Evolutionary conservation across 495 filamentous ascomycete species (phyloP).

Genomic region (Neurospora hispaniola): DNA sequence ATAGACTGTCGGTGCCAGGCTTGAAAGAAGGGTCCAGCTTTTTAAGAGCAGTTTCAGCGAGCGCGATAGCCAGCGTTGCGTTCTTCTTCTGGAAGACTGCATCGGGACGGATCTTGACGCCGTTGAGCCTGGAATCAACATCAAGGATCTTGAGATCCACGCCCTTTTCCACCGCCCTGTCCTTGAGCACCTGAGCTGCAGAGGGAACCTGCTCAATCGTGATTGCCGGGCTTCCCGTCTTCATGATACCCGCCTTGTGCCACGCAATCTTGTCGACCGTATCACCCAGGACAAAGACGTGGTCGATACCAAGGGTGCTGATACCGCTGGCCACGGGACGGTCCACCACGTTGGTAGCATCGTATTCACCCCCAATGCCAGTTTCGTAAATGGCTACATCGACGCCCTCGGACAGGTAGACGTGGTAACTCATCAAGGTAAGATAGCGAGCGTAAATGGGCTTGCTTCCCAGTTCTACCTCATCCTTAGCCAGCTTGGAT

Average conservation of each 20-base stretch:
- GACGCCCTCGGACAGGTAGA: slow-evolving; percentile 70
- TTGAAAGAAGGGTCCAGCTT: slow-evolving; percentile 30
- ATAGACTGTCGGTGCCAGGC: slow-evolving; percentile 30
- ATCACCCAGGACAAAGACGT: slow-evolving; percentile 63
- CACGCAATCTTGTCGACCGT: slow-evolving; percentile 91
- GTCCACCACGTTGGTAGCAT: slow-evolving; percentile 83
- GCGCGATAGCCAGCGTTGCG: slow-evolving; percentile 67
- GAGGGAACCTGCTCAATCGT: slow-evolving; percentile 57
- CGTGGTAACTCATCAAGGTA: slow-evolving; percentile 81
- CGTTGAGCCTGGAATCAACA: slow-evolving; percentile 51
- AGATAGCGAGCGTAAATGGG: slow-evolving; percentile 88
- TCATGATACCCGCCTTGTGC: slow-evolving; percentile 95
- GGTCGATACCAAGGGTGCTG: slow-evolving; percentile 83
- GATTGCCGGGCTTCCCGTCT: slow-evolving; percentile 56
- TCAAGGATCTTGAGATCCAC: slow-evolving; percentile 50
- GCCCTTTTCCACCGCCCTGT: slow-evolving; percentile 59
- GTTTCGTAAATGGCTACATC: slow-evolving; percentile 83
- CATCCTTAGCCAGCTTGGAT: slow-evolving; percentile 15
- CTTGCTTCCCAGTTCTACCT: slow-evolving; percentile 36
- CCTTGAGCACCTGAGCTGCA: slow-evolving; percentile 57
- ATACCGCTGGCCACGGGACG: slow-evolving; percentile 66
- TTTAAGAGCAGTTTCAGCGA: slow-evolving; percentile 53
- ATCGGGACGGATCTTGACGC: slow-evolving; percentile 61
- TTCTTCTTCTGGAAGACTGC: slow-evolving; percentile 81
- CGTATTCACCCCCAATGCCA: slow-evolving; percentile 87